Evolutionary conservation across 2,329 filamentous ascomycete species (phyloP).

Genomic region (Akanthomyces dipterigenus): DNA sequence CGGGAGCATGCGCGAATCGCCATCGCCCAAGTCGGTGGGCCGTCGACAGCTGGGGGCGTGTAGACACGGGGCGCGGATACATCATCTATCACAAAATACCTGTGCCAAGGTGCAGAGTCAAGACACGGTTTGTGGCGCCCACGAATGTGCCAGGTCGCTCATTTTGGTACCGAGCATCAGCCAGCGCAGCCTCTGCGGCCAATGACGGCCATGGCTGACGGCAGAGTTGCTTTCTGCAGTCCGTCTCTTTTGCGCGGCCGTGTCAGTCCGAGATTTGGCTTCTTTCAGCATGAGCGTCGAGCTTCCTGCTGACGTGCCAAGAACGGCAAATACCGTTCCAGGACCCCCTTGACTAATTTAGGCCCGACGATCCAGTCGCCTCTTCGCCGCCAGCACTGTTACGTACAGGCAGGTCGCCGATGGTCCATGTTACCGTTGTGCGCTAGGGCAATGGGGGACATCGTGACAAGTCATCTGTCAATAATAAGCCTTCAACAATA

Average conservation of each 20-base stretch:
- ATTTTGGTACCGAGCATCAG: not conserved
- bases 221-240: too few relatives aligned
- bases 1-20: not conserved
- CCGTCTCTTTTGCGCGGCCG: not conserved
- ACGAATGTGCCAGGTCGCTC: not conserved
- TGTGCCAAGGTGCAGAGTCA: slow-evolving; percentile 14
- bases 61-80: slow-evolving; percentile 9
- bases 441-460: not conserved
- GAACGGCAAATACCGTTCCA: not conserved
- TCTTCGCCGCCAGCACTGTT: not conserved
- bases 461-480: not conserved
- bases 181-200: not conserved
- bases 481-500: too few relatives aligned
- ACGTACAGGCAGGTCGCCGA: not conserved
- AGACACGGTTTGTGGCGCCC: slow-evolving; percentile 1
- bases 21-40: not conserved
- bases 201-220: not conserved
- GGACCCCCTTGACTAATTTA: not conserved
- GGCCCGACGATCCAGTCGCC: not conserved
- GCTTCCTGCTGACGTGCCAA: not conserved
- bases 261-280: not conserved
- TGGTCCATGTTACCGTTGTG: not conserved
- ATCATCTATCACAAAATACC: slow-evolving; percentile 27
- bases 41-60: not conserved
- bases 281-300: not conserved